Evolutionary conservation across 2,329 filamentous ascomycete species (phyloP), one percentile per base, ranked within the genome.

Genomic region (Clonostachys rhizophaga): DNA sequence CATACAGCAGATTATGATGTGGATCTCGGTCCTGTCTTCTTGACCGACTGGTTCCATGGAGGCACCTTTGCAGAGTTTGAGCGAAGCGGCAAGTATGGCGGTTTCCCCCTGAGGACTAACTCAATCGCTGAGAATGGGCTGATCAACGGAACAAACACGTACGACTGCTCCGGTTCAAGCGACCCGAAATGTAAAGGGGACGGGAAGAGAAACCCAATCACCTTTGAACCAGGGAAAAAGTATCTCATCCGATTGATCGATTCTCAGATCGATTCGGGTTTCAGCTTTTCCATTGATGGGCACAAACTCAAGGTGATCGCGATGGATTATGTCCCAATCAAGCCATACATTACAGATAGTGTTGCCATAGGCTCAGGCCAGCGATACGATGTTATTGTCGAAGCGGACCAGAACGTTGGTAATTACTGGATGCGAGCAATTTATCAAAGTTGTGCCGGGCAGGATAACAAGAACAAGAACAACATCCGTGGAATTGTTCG

Each of bases 1-100:
- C 70, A 74, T 0, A 74, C 75, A 3, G 68, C 72, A 13, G 70
- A 80, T 54, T 86, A 84, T 53, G 82, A 88, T 50, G 70, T 76
- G 43, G 84, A 88, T 55, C 66, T 86, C 0, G 84, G 84, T 5
- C 64, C 72, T 11, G 54, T 86, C 2, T 69, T 82, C 24, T 57
- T 86, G 7, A 76, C 72, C 14, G 83, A 86, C 54, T 85, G 80
- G 78, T 72, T 72, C 52, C 75, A 79, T 50, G 46, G 53, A 36
- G 71, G 68, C 0, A 64, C 67, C 3, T 30, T 30, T 30, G 24
- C 24, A 30, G 24, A 30, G 24, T 30, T 30, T 30, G 24, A 30
- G 24, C 69, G 71, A 44, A 52, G 67, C 44, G 24, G 24, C 24
- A 30, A 30, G 24, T 30, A 9, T 30, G 24, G 24, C 24, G 24